These are phyloP conservation scores for Hansfordia pulvinata DNA, from an alignment of 2,329 filamentous ascomycete genomes.

Conservation along the genomic window DNA sequence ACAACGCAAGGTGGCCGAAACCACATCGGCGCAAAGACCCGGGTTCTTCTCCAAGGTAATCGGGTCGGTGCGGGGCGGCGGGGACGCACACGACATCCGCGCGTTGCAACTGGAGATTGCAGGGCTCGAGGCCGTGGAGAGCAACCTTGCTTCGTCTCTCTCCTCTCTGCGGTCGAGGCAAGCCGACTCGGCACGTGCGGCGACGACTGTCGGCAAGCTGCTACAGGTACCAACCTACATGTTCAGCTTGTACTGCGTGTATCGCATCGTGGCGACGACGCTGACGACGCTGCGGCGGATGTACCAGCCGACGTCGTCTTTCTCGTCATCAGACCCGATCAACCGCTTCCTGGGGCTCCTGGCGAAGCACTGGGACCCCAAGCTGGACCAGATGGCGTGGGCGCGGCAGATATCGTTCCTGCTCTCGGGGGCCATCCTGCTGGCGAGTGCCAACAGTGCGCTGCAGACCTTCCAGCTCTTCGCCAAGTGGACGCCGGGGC, in stretches of 20 bases:
- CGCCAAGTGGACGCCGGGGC: constrained; percentile 55
- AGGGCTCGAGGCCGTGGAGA: constrained; percentile 69
- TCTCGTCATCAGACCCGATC: constrained; percentile 66
- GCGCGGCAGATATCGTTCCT: constrained; percentile 75
- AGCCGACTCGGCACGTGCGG: constrained; percentile 50
- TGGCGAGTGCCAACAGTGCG: constrained; percentile 68
- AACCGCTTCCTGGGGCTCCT: constrained; percentile 71
- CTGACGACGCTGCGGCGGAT: constrained; percentile 52
- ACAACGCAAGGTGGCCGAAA: constrained; percentile 42
- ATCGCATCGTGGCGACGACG: constrained; percentile 62
- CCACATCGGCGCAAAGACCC: constrained; percentile 24
- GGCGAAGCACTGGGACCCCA: constrained; percentile 72
- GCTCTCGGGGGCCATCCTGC: constrained; percentile 69
- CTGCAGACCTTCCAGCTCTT: constrained; percentile 79
- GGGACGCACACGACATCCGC: constrained; percentile 44
- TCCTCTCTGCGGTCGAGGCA: constrained; percentile 48
- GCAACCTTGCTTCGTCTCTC: constrained; percentile 53
- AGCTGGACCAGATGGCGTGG: constrained; percentile 72
- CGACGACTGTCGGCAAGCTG: constrained; percentile 52
- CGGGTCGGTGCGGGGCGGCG: constrained; percentile 53
- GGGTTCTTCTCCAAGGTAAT: constrained; percentile 65
- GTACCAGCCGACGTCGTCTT: constrained; percentile 31
- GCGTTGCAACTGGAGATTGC: constrained; percentile 60
- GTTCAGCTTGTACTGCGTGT: constrained; percentile 75
- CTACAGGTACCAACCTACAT: constrained; percentile 47